These are phyloP conservation scores for Botrytis byssoidea DNA, from an alignment of 2,329 filamentous ascomycete genomes.

Conservation along the genomic window DNA sequence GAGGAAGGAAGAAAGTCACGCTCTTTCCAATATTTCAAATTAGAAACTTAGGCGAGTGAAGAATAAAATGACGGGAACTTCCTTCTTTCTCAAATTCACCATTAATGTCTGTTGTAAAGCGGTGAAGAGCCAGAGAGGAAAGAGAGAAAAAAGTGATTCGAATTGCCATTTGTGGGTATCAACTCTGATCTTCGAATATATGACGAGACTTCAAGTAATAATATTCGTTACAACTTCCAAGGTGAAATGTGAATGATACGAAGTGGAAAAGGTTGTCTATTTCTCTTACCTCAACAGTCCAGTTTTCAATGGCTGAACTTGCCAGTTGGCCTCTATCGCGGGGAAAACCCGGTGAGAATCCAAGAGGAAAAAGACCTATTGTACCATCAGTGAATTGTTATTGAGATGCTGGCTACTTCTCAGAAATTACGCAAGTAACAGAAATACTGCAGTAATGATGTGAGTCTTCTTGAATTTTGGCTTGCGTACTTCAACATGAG, in stretches of 20 bases:
- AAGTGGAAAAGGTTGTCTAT: background rate
- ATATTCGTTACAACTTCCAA: background rate
- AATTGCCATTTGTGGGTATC: background rate
- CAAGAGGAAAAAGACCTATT: background rate
- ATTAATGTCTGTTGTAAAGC: background rate
- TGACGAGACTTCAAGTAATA: slow-evolving; percentile 8
- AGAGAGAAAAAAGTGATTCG: background rate
- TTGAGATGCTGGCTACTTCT: background rate
- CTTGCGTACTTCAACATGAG: background rate
- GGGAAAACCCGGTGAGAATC: background rate
- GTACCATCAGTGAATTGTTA: background rate
- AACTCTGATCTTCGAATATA: background rate
- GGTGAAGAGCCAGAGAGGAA: background rate
- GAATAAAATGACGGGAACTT: slow-evolving; percentile 1
- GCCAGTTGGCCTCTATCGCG: background rate
- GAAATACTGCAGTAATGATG: background rate
- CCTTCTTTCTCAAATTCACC: background rate
- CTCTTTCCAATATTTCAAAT: background rate
- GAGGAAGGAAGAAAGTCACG: background rate
- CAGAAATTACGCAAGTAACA: background rate
- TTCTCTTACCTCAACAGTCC: slow-evolving; percentile 4
- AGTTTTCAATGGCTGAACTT: background rate
- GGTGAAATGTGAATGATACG: background rate
- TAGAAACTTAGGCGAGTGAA: background rate
- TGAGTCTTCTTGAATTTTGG: background rate